A percentile compares a stretch with the other conserved stretches of the same genome.
These are phyloP conservation scores for Sporothrix pallida DNA, from an alignment of 2,329 filamentous ascomycete species.

Conservation along the genomic window DNA sequence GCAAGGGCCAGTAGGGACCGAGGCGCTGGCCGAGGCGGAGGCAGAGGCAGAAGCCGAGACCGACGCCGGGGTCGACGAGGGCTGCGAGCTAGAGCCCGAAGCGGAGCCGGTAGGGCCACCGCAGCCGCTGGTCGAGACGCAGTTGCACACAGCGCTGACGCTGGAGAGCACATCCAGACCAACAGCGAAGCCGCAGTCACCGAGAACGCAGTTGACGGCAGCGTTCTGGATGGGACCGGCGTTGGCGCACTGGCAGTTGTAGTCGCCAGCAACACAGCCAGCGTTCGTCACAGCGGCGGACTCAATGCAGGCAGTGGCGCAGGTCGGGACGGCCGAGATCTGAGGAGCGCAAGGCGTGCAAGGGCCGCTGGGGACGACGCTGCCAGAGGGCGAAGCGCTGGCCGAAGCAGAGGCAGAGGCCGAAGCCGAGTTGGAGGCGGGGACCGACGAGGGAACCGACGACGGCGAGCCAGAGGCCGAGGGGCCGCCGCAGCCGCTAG, in stretches of 20 bases:
- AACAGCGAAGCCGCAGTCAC: conserved; percentile 20
- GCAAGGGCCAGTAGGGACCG: conserved; percentile 3
- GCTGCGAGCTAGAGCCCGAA: not conserved
- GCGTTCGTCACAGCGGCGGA: conserved; percentile 27
- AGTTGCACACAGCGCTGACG: conserved; percentile 24
- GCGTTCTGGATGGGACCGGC: conserved; percentile 25
- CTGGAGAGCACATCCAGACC: conserved; percentile 1
- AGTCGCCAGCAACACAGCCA: conserved; percentile 25
- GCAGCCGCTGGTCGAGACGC: conserved; percentile 30
- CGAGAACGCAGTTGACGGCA: conserved; percentile 28
- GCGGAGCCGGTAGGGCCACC: not conserved
- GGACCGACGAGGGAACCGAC: not conserved
- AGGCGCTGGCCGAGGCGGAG: conserved; percentile 17
- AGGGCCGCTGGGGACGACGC: conserved; percentile 20
- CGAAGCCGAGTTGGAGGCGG: conserved; percentile 9
- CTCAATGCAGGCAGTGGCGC: conserved; percentile 22
- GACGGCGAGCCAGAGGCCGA: not conserved
- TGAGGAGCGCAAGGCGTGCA: conserved; percentile 14
- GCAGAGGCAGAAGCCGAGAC: not conserved
- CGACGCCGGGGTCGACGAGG: not conserved
- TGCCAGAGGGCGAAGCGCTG: not conserved
- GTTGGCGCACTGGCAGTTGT: conserved; percentile 29
- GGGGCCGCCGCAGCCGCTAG: conserved; percentile 16
- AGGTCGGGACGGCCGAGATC: conserved; percentile 23
- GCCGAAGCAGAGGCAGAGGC: conserved; percentile 27